Conservation (phyloP, 768 basidiomycete genomes). For the Flagelloscypha sp. region DNA sequence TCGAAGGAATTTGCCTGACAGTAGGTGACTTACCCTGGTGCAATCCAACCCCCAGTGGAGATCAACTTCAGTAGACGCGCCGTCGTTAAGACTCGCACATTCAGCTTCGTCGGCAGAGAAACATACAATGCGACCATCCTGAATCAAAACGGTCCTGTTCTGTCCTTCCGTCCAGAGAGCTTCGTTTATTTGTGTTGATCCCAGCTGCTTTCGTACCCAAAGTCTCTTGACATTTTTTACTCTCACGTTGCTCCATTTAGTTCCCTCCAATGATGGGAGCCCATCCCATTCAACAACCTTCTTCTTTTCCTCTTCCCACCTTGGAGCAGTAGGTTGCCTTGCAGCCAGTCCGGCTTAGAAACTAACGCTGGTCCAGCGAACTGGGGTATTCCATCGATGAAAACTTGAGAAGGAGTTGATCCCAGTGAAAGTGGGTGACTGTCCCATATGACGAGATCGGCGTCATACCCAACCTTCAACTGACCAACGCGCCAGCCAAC, state of each 20-base stretch:
- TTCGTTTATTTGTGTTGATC: slow-evolving; percentile 23
- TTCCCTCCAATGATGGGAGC: slow-evolving; percentile 50
- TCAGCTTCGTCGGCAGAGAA: slow-evolving; percentile 20
- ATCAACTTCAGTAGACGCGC: slow-evolving; percentile 34
- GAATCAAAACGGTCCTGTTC: slow-evolving; percentile 35
- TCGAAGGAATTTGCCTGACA: slow-evolving; percentile 70
- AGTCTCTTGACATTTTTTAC: slow-evolving; percentile 64
- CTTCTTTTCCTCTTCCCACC: slow-evolving; percentile 57
- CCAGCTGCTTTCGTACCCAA: slow-evolving; percentile 27
- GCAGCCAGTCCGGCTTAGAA: slow-evolving; percentile 34
- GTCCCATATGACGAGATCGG: slow-evolving; percentile 71
- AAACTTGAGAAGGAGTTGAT: slow-evolving; percentile 67
- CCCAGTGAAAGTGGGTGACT: slow-evolving; percentile 68
- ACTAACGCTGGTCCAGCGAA: slow-evolving; percentile 38
- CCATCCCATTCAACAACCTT: slow-evolving; percentile 59
- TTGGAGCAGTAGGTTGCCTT: slow-evolving; percentile 43
- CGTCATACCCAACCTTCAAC: slow-evolving; percentile 48
- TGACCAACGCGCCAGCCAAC: slow-evolving; percentile 68
- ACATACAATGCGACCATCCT: slow-evolving; percentile 48
- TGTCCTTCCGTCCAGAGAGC: too few relatives aligned
- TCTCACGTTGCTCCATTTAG: slow-evolving; percentile 28
- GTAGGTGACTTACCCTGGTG: slow-evolving; percentile 56
- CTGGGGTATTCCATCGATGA: slow-evolving; percentile 81
- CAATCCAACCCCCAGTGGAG: slow-evolving; percentile 60
- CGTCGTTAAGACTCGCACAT: slow-evolving; percentile 19